Base-by-base conservation (phyloP, 371 early-diverging fungal genomes). In the Parasitella parasitica region DNA sequence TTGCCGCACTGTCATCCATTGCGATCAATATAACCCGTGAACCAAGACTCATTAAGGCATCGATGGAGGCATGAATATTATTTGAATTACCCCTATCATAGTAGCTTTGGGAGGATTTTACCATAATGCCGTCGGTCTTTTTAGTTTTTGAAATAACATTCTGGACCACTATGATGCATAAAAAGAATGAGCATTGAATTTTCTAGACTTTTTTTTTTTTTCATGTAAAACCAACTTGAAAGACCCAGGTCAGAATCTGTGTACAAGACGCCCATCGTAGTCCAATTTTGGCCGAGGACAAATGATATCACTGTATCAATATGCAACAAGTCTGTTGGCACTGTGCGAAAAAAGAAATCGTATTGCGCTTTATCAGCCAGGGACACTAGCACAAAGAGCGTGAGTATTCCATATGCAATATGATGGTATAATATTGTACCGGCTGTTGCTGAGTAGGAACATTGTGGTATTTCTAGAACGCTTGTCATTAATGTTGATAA, bases 391-490 rank as follows among this genome's bases (percentile, higher is more conserved):
- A 18, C 7, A 16, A 16, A 4, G 6, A 18, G 18, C 6, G 4
- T 32, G 11, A 32, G 32, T 32, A 32, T 32, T 32, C 6, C 0
- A 32, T 11, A 32, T 32, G 32, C 32, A 32, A 8, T 32, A 32
- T n/a, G n/a, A n/a, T n/a, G 32, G 20, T 22, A 43, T 22, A 3
- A 2, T 20, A 20, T 20, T 16, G 11, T 8, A 82, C 86, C 79
- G 30, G 84, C 76, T 15, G 77, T 77, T 13, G 83, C 83, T 13
- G 84, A 78, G 51, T 77, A 85, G 0, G 84, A 85, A 26, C 84
- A 85, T 48, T 85, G 84, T 20, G 86, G 86, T 15, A 83, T 85
- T 20, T 78, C 72, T 27, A 85, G 71, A 6, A 80, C 78, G 38
- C 82, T 81, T 18, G 84, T 82, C 75, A 83, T 71, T 9, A 85